These are phyloP conservation scores for Lentinula boryana DNA, from an alignment of 768 basidiomycete genomes.

Conservation along the genomic window DNA sequence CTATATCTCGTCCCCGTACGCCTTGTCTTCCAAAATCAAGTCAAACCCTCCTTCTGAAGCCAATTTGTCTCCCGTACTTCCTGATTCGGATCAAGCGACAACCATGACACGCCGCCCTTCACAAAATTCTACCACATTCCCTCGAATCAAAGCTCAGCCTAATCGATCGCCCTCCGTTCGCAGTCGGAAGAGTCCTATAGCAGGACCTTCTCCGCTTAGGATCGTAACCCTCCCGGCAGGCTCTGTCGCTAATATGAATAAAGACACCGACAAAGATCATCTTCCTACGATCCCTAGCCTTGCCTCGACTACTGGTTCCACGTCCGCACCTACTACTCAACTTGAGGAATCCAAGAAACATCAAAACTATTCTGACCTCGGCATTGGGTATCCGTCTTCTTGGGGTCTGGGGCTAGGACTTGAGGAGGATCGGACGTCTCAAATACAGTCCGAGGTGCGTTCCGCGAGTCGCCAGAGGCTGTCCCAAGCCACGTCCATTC, in stretches of 20 bases:
- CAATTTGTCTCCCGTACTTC: constrained; percentile 2
- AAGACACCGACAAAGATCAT: background rate
- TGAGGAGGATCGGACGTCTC: background rate
- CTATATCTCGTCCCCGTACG: constrained; percentile 24
- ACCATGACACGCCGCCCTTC: constrained; percentile 6
- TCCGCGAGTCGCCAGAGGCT: background rate
- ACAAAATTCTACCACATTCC: constrained; percentile 6
- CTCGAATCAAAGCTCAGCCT: constrained; percentile 7
- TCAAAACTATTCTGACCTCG: constrained; percentile 11
- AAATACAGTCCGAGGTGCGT: background rate
- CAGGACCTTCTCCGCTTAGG: constrained; percentile 42
- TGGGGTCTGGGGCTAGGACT: background rate
- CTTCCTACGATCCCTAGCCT: background rate
- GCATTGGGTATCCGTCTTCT: constrained; percentile 13
- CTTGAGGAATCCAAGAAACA: background rate
- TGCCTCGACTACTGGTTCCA: background rate
- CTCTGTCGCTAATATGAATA: constrained; percentile 12
- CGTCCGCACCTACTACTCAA: background rate
- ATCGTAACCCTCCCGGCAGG: constrained; percentile 34
- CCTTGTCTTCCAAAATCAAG: constrained; percentile 13
- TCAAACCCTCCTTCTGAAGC: background rate
- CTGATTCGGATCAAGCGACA: background rate
- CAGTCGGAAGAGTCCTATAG: constrained; percentile 27
- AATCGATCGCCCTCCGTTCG: constrained; percentile 18
- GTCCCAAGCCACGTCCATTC: background rate